phyloP scores from a whole-genome alignment of 225 moss, liverwort and hornwort genomes.

The Takakia lepidozioides region DNA sequence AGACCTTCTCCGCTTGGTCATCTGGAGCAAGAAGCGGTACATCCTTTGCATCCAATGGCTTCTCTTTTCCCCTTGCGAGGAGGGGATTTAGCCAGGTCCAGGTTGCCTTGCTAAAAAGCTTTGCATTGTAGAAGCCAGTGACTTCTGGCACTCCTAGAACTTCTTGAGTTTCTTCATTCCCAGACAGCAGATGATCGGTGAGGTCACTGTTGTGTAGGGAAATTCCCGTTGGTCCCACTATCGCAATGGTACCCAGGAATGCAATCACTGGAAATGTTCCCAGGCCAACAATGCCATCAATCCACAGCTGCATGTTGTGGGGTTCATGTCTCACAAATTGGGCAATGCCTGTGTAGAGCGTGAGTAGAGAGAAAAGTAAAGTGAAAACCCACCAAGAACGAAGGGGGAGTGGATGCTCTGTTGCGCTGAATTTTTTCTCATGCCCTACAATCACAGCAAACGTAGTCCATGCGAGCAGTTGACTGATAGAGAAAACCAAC shows the following conservation, averaged over 20 bases:
- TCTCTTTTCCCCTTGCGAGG: slow-evolving; percentile 30
- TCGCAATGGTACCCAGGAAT: slow-evolving; percentile 28
- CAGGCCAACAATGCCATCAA: slow-evolving; percentile 35
- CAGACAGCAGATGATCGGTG: slow-evolving; percentile 20
- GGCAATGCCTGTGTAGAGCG: slow-evolving; percentile 20
- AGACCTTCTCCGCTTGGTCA: slow-evolving; percentile 40
- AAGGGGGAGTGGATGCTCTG: slow-evolving; percentile 15
- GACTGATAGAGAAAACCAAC: slow-evolving; percentile 41
- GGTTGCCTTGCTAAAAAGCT: slow-evolving; percentile 25
- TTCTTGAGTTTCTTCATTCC: too few species aligned
- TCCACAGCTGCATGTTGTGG: slow-evolving; percentile 40
- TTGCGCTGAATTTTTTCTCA: slow-evolving; percentile 18
- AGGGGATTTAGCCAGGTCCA: slow-evolving; percentile 56
- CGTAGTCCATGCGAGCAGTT: slow-evolving; percentile 45
- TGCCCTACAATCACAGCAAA: slow-evolving; percentile 24
- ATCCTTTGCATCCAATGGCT: slow-evolving; percentile 27
- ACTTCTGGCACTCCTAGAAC: slow-evolving; percentile 2
- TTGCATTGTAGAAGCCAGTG: slow-evolving; percentile 27
- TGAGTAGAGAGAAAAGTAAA: slow-evolving; percentile 27
- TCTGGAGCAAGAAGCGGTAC: slow-evolving; percentile 42
- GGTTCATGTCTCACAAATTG: slow-evolving; percentile 24
- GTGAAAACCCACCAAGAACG: slow-evolving; percentile 50
- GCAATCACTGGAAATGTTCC: slow-evolving; percentile 30
- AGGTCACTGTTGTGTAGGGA: slow-evolving; percentile 21
- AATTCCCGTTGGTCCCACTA: slow-evolving; percentile 31